These are phyloP conservation scores for Clausena lansium DNA, from an alignment of 345 rosid species.

Conservation along the genomic window DNA sequence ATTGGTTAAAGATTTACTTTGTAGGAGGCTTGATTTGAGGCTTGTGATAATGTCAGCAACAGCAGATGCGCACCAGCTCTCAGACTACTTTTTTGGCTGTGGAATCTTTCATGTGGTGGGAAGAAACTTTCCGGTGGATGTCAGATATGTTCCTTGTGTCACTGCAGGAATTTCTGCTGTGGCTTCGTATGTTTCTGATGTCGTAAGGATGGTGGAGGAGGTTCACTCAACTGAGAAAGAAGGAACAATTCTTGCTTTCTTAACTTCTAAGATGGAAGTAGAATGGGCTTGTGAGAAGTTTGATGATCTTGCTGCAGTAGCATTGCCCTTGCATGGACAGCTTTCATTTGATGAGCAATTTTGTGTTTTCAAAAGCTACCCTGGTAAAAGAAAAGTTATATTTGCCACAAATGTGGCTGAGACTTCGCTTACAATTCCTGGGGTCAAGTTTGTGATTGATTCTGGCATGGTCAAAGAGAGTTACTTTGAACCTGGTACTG, in stretches of 20 bases:
- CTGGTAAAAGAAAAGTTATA: constrained; percentile 77
- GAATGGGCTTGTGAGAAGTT: constrained; percentile 92
- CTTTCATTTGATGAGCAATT: constrained; percentile 68
- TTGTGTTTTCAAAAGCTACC: constrained; percentile 55
- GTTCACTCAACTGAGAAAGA: constrained; percentile 60
- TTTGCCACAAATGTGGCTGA: constrained; percentile 96
- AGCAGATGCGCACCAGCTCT: constrained; percentile 77
- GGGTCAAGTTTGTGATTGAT: constrained; percentile 86
- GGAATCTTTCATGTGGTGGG: constrained; percentile 54
- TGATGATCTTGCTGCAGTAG: constrained; percentile 52
- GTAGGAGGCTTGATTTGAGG: constrained; percentile 55
- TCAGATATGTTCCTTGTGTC: constrained; percentile 54
- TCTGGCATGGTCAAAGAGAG: constrained; percentile 85
- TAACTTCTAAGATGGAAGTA: constrained; percentile 87
- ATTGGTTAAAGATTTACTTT: constrained; percentile 57
- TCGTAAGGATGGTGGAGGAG: constrained; percentile 55
- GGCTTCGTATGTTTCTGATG: constrained; percentile 63
- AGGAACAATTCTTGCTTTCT: constrained; percentile 84
- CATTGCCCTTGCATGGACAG: constrained; percentile 84
- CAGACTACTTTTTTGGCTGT: constrained; percentile 71
- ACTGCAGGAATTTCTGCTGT: constrained; percentile 37
- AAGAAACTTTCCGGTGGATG: constrained; percentile 77
- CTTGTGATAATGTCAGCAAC: constrained; percentile 96
- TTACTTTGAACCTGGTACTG: constrained; percentile 66
- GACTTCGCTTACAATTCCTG: constrained; percentile 92